phyloP scores from a whole-genome alignment of 441 rosid species.

The Theobroma grandiflorum region DNA sequence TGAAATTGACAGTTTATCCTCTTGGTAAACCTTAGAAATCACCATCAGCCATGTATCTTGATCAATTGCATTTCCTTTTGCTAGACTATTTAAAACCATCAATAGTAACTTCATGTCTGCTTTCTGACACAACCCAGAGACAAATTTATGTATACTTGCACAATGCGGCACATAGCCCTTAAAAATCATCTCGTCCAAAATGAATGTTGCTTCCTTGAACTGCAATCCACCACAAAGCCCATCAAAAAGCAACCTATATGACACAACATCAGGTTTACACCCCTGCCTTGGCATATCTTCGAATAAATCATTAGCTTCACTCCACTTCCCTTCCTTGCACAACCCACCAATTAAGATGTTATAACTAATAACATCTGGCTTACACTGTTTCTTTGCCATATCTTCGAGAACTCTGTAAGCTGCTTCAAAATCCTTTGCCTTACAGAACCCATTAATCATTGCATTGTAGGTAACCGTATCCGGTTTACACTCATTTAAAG shows the following conservation, averaged over 20 bases:
- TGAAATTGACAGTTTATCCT: conserved; percentile 23
- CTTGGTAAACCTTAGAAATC: conserved; percentile 41
- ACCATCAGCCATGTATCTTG: conserved; percentile 50
- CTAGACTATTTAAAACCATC: conserved; percentile 48
- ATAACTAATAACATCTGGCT: conserved; percentile 70
- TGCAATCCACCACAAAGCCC: conserved; percentile 56
- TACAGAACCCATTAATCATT: conserved; percentile 60
- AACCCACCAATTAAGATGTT: conserved; percentile 63
- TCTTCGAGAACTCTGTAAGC: conserved; percentile 62
- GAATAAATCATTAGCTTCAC: conserved; percentile 66
- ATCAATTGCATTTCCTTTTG: conserved; percentile 45
- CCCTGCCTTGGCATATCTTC: conserved; percentile 87
- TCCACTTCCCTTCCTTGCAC: conserved; percentile 61
- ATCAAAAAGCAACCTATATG: conserved; percentile 76
- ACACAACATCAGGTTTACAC: conserved; percentile 67
- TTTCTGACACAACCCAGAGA: conserved; percentile 50
- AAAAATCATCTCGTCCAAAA: conserved; percentile 84
- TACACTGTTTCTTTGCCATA: conserved; percentile 61
- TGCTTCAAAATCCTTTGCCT: conserved; percentile 55
- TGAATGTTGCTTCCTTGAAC: conserved; percentile 56
- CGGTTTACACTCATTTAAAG: conserved; percentile 51
- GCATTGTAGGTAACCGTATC: conserved; percentile 71
- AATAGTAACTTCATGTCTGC: conserved; percentile 46
- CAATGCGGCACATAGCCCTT: conserved; percentile 67
- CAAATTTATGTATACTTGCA: conserved; percentile 42